A percentile compares a stretch with the other conserved stretches of the same genome.
phyloP scores from a whole-genome alignment of 1,284 basidiomycete genomes.

The Ustilago shanxiensis region DNA sequence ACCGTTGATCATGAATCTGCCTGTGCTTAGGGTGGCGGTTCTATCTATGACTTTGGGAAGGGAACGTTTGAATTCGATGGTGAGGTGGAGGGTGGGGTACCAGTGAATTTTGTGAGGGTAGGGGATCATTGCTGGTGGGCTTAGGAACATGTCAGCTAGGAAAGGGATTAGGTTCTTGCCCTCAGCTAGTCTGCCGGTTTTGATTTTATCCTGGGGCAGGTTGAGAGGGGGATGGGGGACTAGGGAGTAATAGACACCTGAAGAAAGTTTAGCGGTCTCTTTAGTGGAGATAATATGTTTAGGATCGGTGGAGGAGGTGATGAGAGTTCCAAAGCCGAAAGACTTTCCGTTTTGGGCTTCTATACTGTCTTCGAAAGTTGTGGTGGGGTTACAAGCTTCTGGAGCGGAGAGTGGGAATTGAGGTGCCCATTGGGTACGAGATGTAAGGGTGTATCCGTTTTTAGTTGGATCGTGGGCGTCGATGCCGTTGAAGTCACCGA shows the following conservation, averaged over 20 bases:
- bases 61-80: constrained; percentile 50
- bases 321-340: constrained; percentile 27
- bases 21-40: constrained; percentile 20
- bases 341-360: constrained; percentile 19
- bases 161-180: constrained; percentile 38
- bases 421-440: constrained; percentile 28
- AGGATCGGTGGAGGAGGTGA: constrained; percentile 29
- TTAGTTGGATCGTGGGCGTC: constrained; percentile 20
- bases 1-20: constrained; percentile 46
- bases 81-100: constrained; percentile 52
- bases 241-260: constrained; percentile 33
- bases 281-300: constrained; percentile 7
- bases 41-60: constrained; percentile 16
- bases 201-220: not conserved
- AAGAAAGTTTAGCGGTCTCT: constrained; percentile 3
- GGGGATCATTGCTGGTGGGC: constrained; percentile 42
- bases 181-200: constrained; percentile 2
- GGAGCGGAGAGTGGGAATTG: constrained; percentile 20
- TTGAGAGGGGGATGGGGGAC: not conserved
- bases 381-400: constrained; percentile 5
- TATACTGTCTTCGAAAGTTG: constrained; percentile 10
- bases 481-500: not conserved
- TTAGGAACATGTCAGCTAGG: constrained; percentile 46
- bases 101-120: constrained; percentile 30
- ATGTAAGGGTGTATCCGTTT: constrained; percentile 39